These are phyloP conservation scores for Pontederia paniculata DNA, from an alignment of 176 grass and related monocot species.

Conservation along the genomic window DNA sequence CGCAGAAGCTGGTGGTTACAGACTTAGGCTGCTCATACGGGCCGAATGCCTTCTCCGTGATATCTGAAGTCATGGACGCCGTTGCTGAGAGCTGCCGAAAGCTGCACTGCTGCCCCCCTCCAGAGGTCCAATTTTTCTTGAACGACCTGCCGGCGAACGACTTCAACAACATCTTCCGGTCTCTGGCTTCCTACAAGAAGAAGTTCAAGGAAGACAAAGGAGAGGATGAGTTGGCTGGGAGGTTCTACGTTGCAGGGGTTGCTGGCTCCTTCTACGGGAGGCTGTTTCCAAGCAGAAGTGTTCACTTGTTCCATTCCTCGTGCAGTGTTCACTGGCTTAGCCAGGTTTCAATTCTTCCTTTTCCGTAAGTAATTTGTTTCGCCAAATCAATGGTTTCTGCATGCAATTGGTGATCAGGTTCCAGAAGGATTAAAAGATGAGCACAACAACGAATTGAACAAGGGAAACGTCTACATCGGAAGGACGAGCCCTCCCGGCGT, in stretches of 20 bases:
- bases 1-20: slow-evolving; percentile 27
- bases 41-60: slow-evolving; percentile 28
- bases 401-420: too few species aligned
- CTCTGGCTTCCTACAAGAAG: slow-evolving; percentile 9
- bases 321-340: slow-evolving; percentile 31
- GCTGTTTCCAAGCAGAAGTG: slow-evolving; percentile 30
- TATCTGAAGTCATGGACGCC: slow-evolving; percentile 13
- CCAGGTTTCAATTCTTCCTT: too few species aligned
- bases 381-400: too few species aligned
- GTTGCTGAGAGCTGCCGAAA: not conserved
- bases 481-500: too few species aligned
- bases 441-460: too few species aligned
- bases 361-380: too few species aligned
- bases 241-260: slow-evolving; percentile 20
- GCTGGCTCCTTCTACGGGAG: slow-evolving; percentile 33
- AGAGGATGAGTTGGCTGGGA: not conserved
- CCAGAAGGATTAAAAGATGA: too few species aligned
- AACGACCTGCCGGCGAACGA: too few species aligned
- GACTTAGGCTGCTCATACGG: slow-evolving; percentile 34
- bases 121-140: too few species aligned
- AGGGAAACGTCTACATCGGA: too few species aligned
- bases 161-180: slow-evolving; percentile 46
- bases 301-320: slow-evolving; percentile 43
- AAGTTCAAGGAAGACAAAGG: not conserved
- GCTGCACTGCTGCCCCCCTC: slow-evolving; percentile 15